A percentile compares a stretch with the other conserved stretches of the same genome.
Evolutionary conservation across 192 early-diverging fungal species (phyloP).

Genomic region (Gigaspora rosea): DNA sequence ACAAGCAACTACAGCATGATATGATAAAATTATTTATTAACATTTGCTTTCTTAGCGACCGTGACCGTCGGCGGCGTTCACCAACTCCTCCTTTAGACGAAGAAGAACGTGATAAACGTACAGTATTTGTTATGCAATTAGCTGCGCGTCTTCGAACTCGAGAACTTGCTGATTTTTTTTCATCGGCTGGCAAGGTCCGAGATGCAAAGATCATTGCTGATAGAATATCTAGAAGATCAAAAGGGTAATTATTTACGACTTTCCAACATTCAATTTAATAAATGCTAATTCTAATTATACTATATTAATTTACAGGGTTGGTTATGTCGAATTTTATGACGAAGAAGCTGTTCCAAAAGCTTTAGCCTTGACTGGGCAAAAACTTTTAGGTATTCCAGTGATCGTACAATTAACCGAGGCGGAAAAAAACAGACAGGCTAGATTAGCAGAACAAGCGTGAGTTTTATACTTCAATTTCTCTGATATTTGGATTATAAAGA

Average conservation of each 20-base stretch:
- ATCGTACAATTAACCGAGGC: slow-evolving; percentile 89
- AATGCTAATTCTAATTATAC: not conserved
- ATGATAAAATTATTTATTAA: not conserved
- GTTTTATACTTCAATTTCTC: slow-evolving; percentile 26
- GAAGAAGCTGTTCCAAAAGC: slow-evolving; percentile 81
- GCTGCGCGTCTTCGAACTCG: slow-evolving; percentile 71
- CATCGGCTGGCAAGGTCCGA: slow-evolving; percentile 76
- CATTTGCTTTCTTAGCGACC: slow-evolving; percentile 29
- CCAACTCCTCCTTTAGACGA: slow-evolving; percentile 70
- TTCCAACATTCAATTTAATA: no score
- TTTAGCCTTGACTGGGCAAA: slow-evolving; percentile 78
- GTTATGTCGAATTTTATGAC: slow-evolving; percentile 96
- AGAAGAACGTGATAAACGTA: slow-evolving; percentile 83
- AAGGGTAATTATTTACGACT: slow-evolving; percentile 63
- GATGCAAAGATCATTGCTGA: slow-evolving; percentile 89
- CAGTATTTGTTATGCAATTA: slow-evolving; percentile 95
- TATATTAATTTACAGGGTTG: slow-evolving; percentile 64
- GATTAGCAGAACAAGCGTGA: slow-evolving; percentile 57
- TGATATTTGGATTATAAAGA: no score
- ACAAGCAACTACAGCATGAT: not conserved
- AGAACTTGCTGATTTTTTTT: slow-evolving; percentile 91
- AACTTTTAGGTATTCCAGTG: slow-evolving; percentile 91
- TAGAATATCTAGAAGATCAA: slow-evolving; percentile 77
- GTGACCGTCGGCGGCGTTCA: slow-evolving; percentile 54
- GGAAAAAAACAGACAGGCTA: slow-evolving; percentile 86